phyloP scores from a whole-genome alignment of 2,329 filamentous ascomycete species.

The Blastomyces silverae region DNA sequence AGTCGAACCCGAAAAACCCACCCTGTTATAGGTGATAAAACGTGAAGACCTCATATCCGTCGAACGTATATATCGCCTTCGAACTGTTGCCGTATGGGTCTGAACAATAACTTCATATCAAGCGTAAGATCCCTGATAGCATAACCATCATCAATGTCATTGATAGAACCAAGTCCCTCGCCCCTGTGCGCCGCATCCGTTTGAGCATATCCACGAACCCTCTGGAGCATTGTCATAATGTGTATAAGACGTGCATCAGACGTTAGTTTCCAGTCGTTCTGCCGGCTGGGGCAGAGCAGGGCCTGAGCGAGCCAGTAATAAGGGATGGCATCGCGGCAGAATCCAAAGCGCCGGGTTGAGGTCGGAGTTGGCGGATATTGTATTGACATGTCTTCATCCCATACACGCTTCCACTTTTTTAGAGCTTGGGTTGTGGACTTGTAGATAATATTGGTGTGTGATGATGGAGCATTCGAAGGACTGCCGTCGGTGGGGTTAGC shows the following conservation, averaged over 20 bases:
- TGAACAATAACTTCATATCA: slow-evolving; percentile 66
- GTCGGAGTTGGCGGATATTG: slow-evolving; percentile 56
- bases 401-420: slow-evolving; percentile 64
- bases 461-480: slow-evolving; percentile 9
- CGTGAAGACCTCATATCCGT: background rate
- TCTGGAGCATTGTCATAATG: slow-evolving; percentile 56
- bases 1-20: background rate
- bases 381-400: slow-evolving; percentile 62
- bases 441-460: slow-evolving; percentile 45
- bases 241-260: slow-evolving; percentile 56
- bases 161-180: slow-evolving; percentile 61
- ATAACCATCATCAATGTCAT: slow-evolving; percentile 61
- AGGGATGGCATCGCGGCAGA: slow-evolving; percentile 64
- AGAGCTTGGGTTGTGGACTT: slow-evolving; percentile 49
- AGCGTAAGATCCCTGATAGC: slow-evolving; percentile 58
- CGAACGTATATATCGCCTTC: background rate
- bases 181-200: slow-evolving; percentile 58
- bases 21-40: background rate
- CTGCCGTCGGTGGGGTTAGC: slow-evolving; percentile 36
- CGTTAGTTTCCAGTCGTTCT: slow-evolving; percentile 49
- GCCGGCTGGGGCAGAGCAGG: slow-evolving; percentile 54
- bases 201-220: slow-evolving; percentile 55
- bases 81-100: slow-evolving; percentile 38
- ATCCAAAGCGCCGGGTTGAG: slow-evolving; percentile 57
- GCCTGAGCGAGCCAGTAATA: slow-evolving; percentile 66